These are phyloP conservation scores for Auricularia heimuer DNA, from an alignment of 768 basidiomycete species.

Conservation along the genomic window DNA sequence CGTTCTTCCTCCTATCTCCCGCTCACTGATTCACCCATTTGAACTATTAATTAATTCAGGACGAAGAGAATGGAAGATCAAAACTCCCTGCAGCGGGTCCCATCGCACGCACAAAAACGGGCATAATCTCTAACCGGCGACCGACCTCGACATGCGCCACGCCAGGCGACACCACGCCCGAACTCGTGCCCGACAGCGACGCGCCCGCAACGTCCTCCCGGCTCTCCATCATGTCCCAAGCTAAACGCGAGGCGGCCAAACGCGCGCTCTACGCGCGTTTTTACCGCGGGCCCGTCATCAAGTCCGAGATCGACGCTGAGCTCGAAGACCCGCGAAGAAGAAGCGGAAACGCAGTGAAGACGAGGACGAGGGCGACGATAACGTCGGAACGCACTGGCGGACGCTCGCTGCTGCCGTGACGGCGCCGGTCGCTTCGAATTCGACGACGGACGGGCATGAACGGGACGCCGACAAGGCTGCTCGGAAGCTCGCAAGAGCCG, in stretches of 20 bases:
- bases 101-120: conserved; percentile 56
- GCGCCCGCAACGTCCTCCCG: conserved; percentile 22
- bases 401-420: not conserved
- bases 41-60: not conserved
- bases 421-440: not conserved
- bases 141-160: conserved; percentile 43
- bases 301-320: conserved; percentile 33
- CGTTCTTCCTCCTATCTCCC: not conserved
- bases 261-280: conserved; percentile 70
- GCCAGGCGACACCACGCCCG: conserved; percentile 29
- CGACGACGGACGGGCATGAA: not conserved
- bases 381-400: not conserved
- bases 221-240: conserved; percentile 45
- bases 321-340: conserved; percentile 11
- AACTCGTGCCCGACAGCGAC: conserved; percentile 16
- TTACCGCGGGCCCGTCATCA: conserved; percentile 57
- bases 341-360: not conserved
- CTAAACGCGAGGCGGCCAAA: conserved; percentile 73
- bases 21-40: too few relatives aligned
- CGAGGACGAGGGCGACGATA: not conserved
- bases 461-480: not conserved
- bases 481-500: not conserved
- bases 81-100: conserved; percentile 13
- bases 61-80: not conserved
- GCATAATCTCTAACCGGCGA: conserved; percentile 65